Evolutionary conservation across 2,329 filamentous ascomycete species (phyloP), one percentile per base, ranked within the genome.

Genomic region (Aphanoascus verrucosus): DNA sequence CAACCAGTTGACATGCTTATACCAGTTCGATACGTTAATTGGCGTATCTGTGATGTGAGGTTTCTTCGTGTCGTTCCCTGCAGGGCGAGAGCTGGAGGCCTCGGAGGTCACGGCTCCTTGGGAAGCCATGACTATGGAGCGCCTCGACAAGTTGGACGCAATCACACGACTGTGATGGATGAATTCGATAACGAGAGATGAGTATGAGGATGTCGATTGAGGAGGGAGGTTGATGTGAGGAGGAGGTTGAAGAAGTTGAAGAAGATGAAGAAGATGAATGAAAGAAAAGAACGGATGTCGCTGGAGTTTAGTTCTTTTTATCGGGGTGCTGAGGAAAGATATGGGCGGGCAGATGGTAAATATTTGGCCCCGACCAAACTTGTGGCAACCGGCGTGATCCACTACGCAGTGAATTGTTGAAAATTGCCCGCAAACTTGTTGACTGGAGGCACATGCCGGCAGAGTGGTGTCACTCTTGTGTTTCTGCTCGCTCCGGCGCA

Each of bases 1-100:
- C 61, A 95, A 78, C 88, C 89, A 95, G 78, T 94, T 89, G 76
- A 95, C 79, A 67, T 95, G 89, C 74, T 90, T 85, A 74, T 89
- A 83, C 86, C 87, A 93, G 76, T 94, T 95, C 64, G 77, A 74
- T 71, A 77, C 78, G 56, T 87, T 94, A 62, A 94, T 84, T 55
- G 86, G 85, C 58, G 81, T 80, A 59, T 94, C 88, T 59, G 87
- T 82, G 71, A 94, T 93, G 72, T 94, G 50, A 46, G 42, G 50
- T 41, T 52, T 45, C 41, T 52, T 45, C 34, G 7, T 23, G 8
- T 52, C 50, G 15, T 38, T 41, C 28, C 28, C 41, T 8, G 42
- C 19, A 17, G 50, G 20, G 20, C 32, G 41, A 23, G 50, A 20
- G 19, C 46, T 52, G 34, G 50, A 46, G 35, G 42, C 20, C 28